Percentiles rank a stretch among this genome's conserved stretches.
phyloP scores from a whole-genome alignment of 352 stramenopile species.

The Ophiocytium majus region DNA sequence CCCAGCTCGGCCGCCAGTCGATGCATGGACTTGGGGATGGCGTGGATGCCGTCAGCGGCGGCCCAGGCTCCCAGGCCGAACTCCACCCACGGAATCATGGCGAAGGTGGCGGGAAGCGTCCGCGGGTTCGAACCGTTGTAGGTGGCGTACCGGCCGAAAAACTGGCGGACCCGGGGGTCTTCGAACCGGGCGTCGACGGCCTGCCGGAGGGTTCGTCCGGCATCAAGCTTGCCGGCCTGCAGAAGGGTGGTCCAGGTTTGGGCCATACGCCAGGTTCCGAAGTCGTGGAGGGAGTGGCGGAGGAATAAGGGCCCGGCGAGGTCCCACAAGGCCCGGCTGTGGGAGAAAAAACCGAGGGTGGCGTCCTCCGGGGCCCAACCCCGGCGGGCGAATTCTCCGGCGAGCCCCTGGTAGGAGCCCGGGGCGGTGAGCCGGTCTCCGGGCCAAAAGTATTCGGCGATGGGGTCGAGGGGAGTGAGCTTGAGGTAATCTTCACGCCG shows the following conservation, averaged over 20 bases:
- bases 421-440: background rate
- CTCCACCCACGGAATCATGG: background rate
- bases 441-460: background rate
- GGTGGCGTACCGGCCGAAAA: background rate
- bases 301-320: background rate
- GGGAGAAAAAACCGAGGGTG: background rate
- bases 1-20: background rate
- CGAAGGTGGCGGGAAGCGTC: background rate
- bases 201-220: background rate
- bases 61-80: background rate
- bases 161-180: background rate
- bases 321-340: background rate
- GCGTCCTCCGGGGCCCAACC: background rate
- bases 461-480: background rate
- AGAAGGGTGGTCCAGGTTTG: background rate
- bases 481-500: background rate
- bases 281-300: background rate
- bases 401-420: background rate
- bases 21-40: background rate
- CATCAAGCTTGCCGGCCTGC: background rate
- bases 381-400: background rate
- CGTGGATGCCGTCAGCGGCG: background rate
- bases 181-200: background rate
- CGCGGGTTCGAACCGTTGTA: background rate
- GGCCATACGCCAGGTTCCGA: background rate